phyloP scores from a whole-genome alignment of 805 yeast species.

The Ogataea sp. region DNA sequence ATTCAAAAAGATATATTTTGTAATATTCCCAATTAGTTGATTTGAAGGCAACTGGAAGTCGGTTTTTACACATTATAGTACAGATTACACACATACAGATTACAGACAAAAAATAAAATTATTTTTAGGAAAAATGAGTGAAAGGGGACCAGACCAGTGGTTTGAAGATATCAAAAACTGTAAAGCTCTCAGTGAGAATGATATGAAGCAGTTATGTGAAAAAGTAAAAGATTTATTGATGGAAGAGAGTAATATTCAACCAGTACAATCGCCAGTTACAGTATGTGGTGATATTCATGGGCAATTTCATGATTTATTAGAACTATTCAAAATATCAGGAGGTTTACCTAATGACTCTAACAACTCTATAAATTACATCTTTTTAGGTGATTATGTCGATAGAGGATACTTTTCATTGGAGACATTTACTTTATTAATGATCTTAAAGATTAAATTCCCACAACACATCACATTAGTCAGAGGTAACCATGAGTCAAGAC shows the following conservation, averaged over 20 bases:
- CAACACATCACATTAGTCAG: slow-evolving; percentile 81
- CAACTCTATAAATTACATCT: slow-evolving; percentile 53
- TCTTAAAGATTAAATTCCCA: slow-evolving; percentile 67
- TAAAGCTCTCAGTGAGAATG: slow-evolving; percentile 79
- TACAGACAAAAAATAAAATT: neutral
- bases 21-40: too few relatives aligned
- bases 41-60: too few relatives aligned
- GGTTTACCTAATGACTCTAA: slow-evolving; percentile 73
- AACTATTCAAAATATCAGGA: slow-evolving; percentile 83
- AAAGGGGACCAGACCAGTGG: slow-evolving; percentile 94
- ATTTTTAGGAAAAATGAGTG: slow-evolving; percentile 32
- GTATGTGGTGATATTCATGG: slow-evolving; percentile 99
- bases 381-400: slow-evolving; percentile 94
- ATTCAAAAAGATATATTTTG: too few relatives aligned
- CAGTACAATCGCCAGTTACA: slow-evolving; percentile 87
- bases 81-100: too few relatives aligned
- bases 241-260: slow-evolving; percentile 95
- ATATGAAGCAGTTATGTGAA: slow-evolving; percentile 95
- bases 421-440: slow-evolving; percentile 90
- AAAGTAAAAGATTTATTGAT: slow-evolving; percentile 87
- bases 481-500: slow-evolving; percentile 97
- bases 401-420: slow-evolving; percentile 95
- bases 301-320: slow-evolving; percentile 90
- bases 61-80: too few relatives aligned
- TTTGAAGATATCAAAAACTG: slow-evolving; percentile 88